A percentile compares a stretch with the other conserved stretches of the same genome.
phyloP scores from a whole-genome alignment of 768 basidiomycete species.

The Boletus tomentosulus region DNA sequence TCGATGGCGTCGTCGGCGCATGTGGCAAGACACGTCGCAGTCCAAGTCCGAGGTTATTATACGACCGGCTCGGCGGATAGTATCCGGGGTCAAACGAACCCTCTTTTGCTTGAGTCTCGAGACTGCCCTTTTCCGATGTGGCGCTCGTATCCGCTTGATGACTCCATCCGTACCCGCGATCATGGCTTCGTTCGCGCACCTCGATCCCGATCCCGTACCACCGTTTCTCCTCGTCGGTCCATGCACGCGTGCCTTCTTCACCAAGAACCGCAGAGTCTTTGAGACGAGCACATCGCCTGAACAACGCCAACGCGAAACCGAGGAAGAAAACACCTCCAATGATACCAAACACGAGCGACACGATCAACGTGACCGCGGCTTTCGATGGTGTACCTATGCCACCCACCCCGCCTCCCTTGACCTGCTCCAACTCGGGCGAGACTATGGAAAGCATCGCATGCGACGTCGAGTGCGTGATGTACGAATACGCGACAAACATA shows the following conservation, averaged over 20 bases:
- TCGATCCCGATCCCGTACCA: slow-evolving; percentile 59
- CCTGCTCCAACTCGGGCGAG: slow-evolving; percentile 38
- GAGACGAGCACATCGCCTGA: slow-evolving; percentile 54
- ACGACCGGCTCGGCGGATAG: slow-evolving; percentile 15
- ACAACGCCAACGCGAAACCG: slow-evolving; percentile 48
- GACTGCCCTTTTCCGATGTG: slow-evolving; percentile 29
- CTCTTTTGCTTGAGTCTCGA: slow-evolving; percentile 24
- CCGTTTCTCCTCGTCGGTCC: slow-evolving; percentile 60
- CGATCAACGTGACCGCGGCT: slow-evolving; percentile 49
- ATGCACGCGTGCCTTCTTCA: slow-evolving; percentile 53
- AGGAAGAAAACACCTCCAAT: slow-evolving; percentile 57
- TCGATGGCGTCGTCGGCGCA: slow-evolving; percentile 38
- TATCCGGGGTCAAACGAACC: slow-evolving; percentile 13
- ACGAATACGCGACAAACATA: slow-evolving; percentile 67
- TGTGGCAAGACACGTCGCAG: slow-evolving; percentile 48
- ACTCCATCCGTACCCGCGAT: slow-evolving; percentile 31
- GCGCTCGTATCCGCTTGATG: slow-evolving; percentile 27
- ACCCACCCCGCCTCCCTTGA: slow-evolving; percentile 31
- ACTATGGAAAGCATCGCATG: slow-evolving; percentile 54
- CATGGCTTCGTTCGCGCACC: slow-evolving; percentile 9
- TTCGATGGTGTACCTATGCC: slow-evolving; percentile 43
- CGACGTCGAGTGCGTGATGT: slow-evolving; percentile 64
- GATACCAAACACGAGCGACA: slow-evolving; percentile 58
- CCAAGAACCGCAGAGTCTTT: slow-evolving; percentile 58
- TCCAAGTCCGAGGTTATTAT: slow-evolving; percentile 38